Evolutionary conservation across 2,329 filamentous ascomycete species (phyloP).

Genomic region (Exophiala phaeomuriformis): DNA sequence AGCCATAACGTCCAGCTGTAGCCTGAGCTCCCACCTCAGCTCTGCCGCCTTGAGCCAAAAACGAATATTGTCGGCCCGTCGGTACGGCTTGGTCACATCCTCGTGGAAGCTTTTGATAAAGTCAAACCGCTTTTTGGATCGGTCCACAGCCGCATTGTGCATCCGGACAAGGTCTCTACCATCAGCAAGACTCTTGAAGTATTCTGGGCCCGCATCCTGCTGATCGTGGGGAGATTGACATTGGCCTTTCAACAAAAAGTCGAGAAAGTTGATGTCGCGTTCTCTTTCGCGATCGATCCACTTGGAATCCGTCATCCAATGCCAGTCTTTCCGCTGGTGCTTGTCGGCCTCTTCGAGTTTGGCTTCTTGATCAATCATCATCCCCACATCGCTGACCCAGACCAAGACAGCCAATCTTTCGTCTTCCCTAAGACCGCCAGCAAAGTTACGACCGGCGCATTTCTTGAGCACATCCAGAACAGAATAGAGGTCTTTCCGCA

Average conservation of each 20-base stretch:
- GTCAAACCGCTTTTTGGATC: conserved; percentile 79
- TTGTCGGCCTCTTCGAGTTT: conserved; percentile 67
- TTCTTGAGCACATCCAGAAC: conserved; percentile 88
- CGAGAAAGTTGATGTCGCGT: conserved; percentile 73
- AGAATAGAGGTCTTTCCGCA: conserved; percentile 73
- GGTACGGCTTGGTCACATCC: conserved; percentile 92
- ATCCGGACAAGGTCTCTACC: conserved; percentile 75
- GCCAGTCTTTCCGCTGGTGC: conserved; percentile 65
- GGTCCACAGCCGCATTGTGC: conserved; percentile 81
- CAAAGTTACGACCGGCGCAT: conserved; percentile 82
- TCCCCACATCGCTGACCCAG: conserved; percentile 74
- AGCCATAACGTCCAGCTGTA: conserved; percentile 77
- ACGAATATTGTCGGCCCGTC: conserved; percentile 83
- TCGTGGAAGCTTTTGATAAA: conserved; percentile 81
- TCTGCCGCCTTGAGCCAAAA: conserved; percentile 97
- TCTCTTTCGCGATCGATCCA: conserved; percentile 66
- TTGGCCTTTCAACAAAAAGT: conserved; percentile 50
- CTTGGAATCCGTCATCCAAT: conserved; percentile 61
- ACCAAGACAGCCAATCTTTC: conserved; percentile 67
- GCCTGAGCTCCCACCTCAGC: conserved; percentile 79
- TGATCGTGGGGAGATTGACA: conserved; percentile 11
- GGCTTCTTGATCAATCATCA: conserved; percentile 69
- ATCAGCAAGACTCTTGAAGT: conserved; percentile 66
- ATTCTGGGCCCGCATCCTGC: conserved; percentile 34
- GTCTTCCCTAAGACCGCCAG: conserved; percentile 68